Conservation (phyloP, 2,329 filamentous ascomycete species). For the Xylaria sp. region DNA sequence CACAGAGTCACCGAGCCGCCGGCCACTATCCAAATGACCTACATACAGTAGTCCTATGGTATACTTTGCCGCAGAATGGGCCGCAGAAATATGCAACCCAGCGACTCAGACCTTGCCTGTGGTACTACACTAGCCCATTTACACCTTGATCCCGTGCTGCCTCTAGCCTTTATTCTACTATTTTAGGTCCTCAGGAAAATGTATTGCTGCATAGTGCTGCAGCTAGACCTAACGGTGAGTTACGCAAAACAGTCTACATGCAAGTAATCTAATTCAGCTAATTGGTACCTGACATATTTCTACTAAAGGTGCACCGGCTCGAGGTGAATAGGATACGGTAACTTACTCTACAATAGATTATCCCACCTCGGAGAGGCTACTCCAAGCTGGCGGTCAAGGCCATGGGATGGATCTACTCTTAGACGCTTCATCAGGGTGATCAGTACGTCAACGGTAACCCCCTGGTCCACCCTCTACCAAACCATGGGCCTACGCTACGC, state of each 20-base stretch:
- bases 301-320: neutral
- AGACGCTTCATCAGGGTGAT: neutral
- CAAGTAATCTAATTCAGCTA: neutral
- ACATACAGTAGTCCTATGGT: neutral
- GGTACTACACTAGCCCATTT: neutral
- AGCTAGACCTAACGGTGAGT: neutral
- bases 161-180: neutral
- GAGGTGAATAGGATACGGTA: too few species aligned
- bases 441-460: too few species aligned
- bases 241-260: neutral
- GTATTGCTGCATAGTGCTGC: neutral
- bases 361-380: too few species aligned
- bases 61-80: constrained; percentile 12
- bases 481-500: too few species aligned
- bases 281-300: neutral
- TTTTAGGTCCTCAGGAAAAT: constrained; percentile 14
- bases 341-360: too few species aligned
- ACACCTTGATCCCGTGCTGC: neutral
- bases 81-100: constrained; percentile 12
- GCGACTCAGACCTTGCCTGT: constrained; percentile 13
- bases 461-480: too few species aligned
- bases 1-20: constrained; percentile 7
- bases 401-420: constrained; percentile 4
- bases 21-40: constrained; percentile 14
- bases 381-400: neutral